phyloP scores from a whole-genome alignment of 176 grass and related monocot genomes.

The Echinochloa phyllopogon region DNA sequence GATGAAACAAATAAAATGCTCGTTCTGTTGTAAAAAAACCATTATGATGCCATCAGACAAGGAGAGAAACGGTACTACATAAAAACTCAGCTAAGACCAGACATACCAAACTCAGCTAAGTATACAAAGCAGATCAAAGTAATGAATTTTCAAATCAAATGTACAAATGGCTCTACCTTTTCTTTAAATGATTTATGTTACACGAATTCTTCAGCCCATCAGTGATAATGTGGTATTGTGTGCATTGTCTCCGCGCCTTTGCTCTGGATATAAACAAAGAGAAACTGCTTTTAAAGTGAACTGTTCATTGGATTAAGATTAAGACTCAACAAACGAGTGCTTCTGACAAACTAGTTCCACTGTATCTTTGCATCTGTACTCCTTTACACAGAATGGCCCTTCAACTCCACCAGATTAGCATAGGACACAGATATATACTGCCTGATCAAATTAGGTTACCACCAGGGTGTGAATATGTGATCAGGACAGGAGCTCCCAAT shows the following conservation, averaged over 20 bases:
- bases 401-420: not conserved
- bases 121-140: not conserved
- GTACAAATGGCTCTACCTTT: not conserved
- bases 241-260: not conserved
- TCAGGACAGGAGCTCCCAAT: not conserved
- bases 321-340: not conserved
- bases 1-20: not conserved
- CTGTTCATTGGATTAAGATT: not conserved
- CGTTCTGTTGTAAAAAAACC: too few species aligned
- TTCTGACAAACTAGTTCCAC: slow-evolving; percentile 18
- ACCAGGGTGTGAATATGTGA: not conserved
- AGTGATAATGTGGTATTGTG: not conserved
- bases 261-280: not conserved
- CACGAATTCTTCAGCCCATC: not conserved
- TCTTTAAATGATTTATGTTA: not conserved
- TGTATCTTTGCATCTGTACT: not conserved
- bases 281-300: not conserved
- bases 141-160: not conserved
- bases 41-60: not conserved
- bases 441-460: not conserved
- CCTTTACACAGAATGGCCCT: not conserved
- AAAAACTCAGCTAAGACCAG: not conserved
- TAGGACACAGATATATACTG: not conserved
- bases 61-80: not conserved
- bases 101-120: not conserved